phyloP scores from a whole-genome alignment of 106 monocot species.

The Dioscorea alata region DNA sequence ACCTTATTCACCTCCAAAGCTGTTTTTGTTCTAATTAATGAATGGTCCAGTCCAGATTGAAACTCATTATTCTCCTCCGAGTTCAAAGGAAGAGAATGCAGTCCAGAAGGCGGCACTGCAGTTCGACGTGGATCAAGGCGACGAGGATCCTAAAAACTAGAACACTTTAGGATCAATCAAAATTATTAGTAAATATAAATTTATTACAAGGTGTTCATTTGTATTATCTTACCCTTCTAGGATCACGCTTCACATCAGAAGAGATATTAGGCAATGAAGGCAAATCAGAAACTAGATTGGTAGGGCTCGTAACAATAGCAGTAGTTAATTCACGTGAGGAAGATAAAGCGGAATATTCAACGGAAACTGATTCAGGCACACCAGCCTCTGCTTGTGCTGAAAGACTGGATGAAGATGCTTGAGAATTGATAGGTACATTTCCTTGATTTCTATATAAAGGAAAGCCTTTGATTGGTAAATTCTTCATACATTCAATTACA shows the following conservation, averaged over 20 bases:
- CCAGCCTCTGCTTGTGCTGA: conserved; percentile 6
- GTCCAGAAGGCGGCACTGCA: conserved; percentile 9
- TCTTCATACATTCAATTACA: conserved; percentile 76
- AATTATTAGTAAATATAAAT: neutral
- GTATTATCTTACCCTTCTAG: conserved; percentile 65
- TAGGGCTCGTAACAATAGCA: conserved; percentile 10
- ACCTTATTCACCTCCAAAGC: conserved; percentile 12
- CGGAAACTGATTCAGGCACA: conserved; percentile 4
- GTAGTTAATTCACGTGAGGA: conserved; percentile 25
- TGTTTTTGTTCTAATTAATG: conserved; percentile 14
- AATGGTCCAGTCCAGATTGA: conserved; percentile 21
- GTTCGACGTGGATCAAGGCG: conserved; percentile 85
- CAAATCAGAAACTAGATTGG: conserved; percentile 23
- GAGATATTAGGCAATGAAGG: conserved; percentile 10
- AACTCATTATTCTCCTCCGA: conserved; percentile 21
- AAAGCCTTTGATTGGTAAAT: conserved; percentile 32
- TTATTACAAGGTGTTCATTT: neutral
- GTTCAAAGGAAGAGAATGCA: conserved; percentile 17
- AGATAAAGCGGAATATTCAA: conserved; percentile 18
- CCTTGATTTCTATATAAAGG: conserved; percentile 11
- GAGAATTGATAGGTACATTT: conserved; percentile 16
- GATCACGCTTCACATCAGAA: conserved; percentile 68
- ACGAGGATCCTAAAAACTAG: conserved; percentile 75
- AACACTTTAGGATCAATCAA: conserved; percentile 18
- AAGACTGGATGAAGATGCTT: conserved; percentile 19